A percentile compares a stretch with the other conserved stretches of the same genome.
phyloP scores from a whole-genome alignment of 768 basidiomycete species.

The Cubamyces lactineus region DNA sequence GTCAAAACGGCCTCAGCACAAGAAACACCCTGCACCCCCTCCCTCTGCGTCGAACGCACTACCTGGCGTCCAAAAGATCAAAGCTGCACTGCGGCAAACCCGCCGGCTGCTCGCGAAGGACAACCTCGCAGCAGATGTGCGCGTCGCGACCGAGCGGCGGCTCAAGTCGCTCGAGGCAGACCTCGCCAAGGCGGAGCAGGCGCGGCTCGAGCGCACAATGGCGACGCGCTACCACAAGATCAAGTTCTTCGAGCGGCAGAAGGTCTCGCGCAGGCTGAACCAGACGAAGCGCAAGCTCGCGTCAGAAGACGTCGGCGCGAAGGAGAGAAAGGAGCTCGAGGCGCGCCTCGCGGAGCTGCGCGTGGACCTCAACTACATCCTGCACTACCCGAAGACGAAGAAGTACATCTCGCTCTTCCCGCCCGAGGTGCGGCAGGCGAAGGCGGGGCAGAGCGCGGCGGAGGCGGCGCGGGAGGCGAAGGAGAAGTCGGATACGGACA shows the following conservation, averaged over 20 bases:
- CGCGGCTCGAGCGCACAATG: constrained; percentile 70
- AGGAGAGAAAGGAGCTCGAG: constrained; percentile 44
- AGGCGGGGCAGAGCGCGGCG: constrained; percentile 26
- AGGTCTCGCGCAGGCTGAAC: constrained; percentile 76
- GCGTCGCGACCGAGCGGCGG: constrained; percentile 80
- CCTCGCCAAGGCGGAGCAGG: constrained; percentile 61
- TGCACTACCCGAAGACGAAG: constrained; percentile 84
- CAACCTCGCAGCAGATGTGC: constrained; percentile 80
- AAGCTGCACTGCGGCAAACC: constrained; percentile 82
- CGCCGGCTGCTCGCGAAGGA: constrained; percentile 84
- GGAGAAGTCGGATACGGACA: constrained; percentile 43
- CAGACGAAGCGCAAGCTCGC: constrained; percentile 62
- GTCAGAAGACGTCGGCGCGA: constrained; percentile 38
- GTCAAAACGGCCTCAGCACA: constrained; percentile 20
- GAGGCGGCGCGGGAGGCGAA: constrained; percentile 8
- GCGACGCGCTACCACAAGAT: constrained; percentile 85
- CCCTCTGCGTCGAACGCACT: constrained; percentile 27
- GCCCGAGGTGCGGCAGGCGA: constrained; percentile 52
- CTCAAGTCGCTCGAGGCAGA: constrained; percentile 76
- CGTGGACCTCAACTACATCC: constrained; percentile 89
- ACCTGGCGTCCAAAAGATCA: constrained; percentile 85
- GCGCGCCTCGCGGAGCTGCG: constrained; percentile 61
- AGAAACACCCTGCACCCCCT: constrained; percentile 16
- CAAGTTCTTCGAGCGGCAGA: constrained; percentile 95
- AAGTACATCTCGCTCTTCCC: constrained; percentile 94